Evolutionary conservation across 2,329 filamentous ascomycete genomes (phyloP).

Genomic region (Penicillium fuscoglaucum): DNA sequence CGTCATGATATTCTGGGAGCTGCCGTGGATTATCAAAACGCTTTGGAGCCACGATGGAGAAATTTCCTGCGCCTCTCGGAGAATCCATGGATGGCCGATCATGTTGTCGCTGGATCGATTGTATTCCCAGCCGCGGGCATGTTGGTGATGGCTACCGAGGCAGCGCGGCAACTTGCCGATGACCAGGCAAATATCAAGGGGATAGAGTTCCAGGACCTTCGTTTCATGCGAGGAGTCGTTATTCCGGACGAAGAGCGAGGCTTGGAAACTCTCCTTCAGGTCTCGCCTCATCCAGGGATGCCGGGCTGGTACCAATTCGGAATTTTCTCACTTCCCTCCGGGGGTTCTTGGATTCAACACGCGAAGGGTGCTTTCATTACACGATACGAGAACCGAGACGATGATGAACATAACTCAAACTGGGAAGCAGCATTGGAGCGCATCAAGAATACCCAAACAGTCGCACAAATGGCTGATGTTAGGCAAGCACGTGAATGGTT

Average conservation of each 20-base stretch:
- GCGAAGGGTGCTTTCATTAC: conserved; percentile 20
- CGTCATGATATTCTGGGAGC: conserved; percentile 30
- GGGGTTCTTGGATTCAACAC: conserved; percentile 22
- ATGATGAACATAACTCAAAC: conserved; percentile 13
- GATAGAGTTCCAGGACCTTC: conserved; percentile 21
- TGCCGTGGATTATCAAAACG: conserved; percentile 21
- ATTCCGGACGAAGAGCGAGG: conserved; percentile 22
- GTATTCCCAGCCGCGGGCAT: conserved; percentile 30
- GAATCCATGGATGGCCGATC: conserved; percentile 49
- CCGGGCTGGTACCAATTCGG: conserved; percentile 24
- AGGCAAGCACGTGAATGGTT: conserved; percentile 22
- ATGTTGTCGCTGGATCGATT: conserved; percentile 33
- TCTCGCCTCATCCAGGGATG: conserved; percentile 18
- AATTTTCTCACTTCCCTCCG: conserved; percentile 21
- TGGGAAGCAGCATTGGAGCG: conserved; percentile 15
- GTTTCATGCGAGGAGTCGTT: conserved; percentile 20
- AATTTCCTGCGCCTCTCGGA: conserved; percentile 36
- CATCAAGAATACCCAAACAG: conserved; percentile 18
- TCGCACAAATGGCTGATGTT: conserved; percentile 15
- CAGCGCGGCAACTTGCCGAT: conserved; percentile 21
- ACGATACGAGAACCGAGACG: conserved; percentile 6
- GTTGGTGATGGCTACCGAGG: conserved; percentile 26
- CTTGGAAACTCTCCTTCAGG: conserved; percentile 21
- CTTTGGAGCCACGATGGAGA: conserved; percentile 45
- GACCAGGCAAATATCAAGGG: conserved; percentile 12